Base-by-base conservation (phyloP, 2,329 filamentous ascomycete genomes). In the Talaromyces sp. region DNA sequence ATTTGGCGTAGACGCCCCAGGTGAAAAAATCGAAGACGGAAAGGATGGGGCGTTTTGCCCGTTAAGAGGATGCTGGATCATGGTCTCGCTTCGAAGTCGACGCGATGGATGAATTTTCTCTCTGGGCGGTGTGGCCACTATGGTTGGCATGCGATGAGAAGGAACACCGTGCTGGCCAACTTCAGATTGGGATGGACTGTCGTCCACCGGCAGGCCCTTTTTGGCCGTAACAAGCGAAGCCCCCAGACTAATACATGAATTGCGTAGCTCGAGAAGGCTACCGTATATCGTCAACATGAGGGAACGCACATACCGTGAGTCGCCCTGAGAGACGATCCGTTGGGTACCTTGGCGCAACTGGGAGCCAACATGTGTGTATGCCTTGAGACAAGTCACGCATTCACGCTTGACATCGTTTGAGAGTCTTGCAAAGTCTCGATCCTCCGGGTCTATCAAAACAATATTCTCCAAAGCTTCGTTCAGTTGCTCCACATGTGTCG, bases 211-310 rank as follows among this genome's bases (percentile, higher is more conserved):
- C 11, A 46, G 60, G n/a, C 54, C 31, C 32, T 67, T 68, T 59
- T 72, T 71, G 58, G 69, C 69, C 50, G 62, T 58, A 54, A 69
- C 68, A 38, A 78, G 67, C 32, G 74, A 75, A 56, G 78, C 74
- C 29, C 80, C 80, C 55, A 86, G 75, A 57, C 79, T 75, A 24
- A 76, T 74, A 67, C 82, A 84, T 46, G 83, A 81, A 68, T 87
- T 87, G 56, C 83, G 81, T 61, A 85, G 75, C 68, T 87, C 85
- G 52, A 84, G 72, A 54, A 85, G 69, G 63, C 83, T 82, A 54
- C 81, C 80, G 65, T 84, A 85, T 38, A 86, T 78, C 63, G 84
- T 79, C 38, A 85, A 77, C 72, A 88, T 79, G 50, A 86, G 75
- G 17, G 80, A 84, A 27, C 85, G 81, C 56, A 87, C 74, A 63